phyloP scores from a whole-genome alignment of 2,329 filamentous ascomycete species.

The Aspergillus melleus region DNA sequence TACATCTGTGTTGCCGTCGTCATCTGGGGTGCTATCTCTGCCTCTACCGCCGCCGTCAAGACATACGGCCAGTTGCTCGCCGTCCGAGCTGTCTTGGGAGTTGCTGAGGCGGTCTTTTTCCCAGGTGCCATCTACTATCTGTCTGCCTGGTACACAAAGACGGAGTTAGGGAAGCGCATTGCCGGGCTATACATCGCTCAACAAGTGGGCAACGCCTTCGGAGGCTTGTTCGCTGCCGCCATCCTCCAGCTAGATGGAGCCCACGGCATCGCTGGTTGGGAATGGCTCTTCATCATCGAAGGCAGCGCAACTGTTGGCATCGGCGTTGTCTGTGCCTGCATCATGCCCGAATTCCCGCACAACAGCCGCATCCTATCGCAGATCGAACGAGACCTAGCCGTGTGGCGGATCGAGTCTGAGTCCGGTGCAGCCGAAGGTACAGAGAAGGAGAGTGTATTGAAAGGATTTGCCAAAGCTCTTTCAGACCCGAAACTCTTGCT shows the following conservation, averaged over 20 bases:
- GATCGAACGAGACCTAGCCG: conserved; percentile 22
- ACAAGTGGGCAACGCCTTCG: conserved; percentile 28
- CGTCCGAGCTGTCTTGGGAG: too few species aligned
- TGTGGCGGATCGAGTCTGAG: conserved; percentile 33
- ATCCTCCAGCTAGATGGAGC: conserved; percentile 25
- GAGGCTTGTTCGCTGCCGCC: conserved; percentile 26
- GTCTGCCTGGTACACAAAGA: conserved; percentile 36
- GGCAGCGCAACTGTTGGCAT: conserved; percentile 28
- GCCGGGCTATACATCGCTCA: conserved; percentile 32
- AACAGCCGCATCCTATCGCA: conserved; percentile 36
- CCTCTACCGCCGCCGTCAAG: too few species aligned
- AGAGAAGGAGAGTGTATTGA: conserved; percentile 31
- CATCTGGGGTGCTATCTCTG: too few species aligned
- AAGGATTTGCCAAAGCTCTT: conserved; percentile 30
- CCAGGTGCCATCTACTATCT: too few species aligned
- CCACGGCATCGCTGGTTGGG: conserved; percentile 24
- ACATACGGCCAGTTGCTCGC: too few species aligned
- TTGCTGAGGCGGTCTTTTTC: too few species aligned
- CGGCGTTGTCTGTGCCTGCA: conserved; percentile 31
- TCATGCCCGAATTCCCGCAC: conserved; percentile 44
- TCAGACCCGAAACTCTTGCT: conserved; percentile 40
- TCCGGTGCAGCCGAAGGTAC: conserved; percentile 41
- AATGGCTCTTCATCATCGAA: conserved; percentile 33
- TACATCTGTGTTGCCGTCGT: too few species aligned
- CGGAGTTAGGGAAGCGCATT: conserved; percentile 29